Conservation (phyloP, 768 basidiomycete genomes). For the Sistotremastrum suecicum region DNA sequence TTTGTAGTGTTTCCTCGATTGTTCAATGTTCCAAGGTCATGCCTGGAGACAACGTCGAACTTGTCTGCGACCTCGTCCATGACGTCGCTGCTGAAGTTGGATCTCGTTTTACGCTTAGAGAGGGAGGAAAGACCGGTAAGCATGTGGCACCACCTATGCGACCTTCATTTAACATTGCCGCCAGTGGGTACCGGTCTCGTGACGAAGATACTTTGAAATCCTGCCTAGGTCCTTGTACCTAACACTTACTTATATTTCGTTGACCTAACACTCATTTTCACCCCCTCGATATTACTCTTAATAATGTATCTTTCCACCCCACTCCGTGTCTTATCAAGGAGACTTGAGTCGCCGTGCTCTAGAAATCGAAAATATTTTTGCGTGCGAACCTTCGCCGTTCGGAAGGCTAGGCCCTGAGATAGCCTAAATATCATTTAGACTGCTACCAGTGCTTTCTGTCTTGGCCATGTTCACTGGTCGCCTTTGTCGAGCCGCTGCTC, state of each 20-base stretch:
- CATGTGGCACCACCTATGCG: neutral
- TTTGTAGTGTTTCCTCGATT: neutral
- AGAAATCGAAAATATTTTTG: no score
- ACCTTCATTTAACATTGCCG: conserved; percentile 3
- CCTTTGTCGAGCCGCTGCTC: no score
- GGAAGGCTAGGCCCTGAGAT: no score
- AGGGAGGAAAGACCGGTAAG: conserved; percentile 87
- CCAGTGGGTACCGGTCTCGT: conserved; percentile 90
- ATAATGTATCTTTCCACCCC: no score
- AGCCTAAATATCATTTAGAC: no score
- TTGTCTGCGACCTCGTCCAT: conserved; percentile 68
- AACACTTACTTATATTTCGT: neutral
- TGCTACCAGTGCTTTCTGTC: no score
- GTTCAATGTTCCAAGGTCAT: conserved; percentile 43
- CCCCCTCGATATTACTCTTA: no score
- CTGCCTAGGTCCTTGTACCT: neutral
- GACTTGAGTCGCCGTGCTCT: no score
- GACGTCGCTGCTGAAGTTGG: conserved; percentile 87
- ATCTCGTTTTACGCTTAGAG: conserved; percentile 85
- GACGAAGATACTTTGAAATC: conserved; percentile 50
- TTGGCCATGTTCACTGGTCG: no score
- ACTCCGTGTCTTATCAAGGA: no score
- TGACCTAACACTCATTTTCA: no score
- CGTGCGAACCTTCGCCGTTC: no score
- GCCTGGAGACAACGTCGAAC: conserved; percentile 96